Evolutionary conservation across 805 yeast species (phyloP).

Genomic region (Candida dajiaensis): DNA sequence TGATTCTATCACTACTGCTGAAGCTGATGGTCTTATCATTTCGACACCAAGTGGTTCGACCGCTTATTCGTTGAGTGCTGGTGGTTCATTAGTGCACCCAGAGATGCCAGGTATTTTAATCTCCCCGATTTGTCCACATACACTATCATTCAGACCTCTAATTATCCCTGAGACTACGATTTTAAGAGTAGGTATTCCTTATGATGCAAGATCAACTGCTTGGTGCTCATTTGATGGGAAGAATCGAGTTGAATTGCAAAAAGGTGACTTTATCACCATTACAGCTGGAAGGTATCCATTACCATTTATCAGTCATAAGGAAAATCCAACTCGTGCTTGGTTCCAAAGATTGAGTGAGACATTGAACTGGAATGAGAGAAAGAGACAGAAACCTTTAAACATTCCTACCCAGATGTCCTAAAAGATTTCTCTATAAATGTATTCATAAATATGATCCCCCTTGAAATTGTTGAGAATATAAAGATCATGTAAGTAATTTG

Average conservation of each 20-base stretch:
- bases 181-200: conserved; percentile 29
- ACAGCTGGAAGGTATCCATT: conserved; percentile 30
- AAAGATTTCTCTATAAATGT: no score
- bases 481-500: no score
- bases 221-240: conserved; percentile 34
- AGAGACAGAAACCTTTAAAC: conserved; percentile 24
- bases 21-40: conserved; percentile 61
- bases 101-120: conserved; percentile 44
- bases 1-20: conserved; percentile 50
- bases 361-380: conserved; percentile 31
- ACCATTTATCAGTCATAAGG: conserved; percentile 18
- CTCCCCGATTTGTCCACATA: conserved; percentile 49
- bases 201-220: conserved; percentile 27
- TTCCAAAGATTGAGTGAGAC: conserved; percentile 29
- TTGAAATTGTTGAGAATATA: no score
- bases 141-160: conserved; percentile 47
- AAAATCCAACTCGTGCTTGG: conserved; percentile 24
- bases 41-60: conserved; percentile 66
- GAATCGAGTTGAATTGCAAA: conserved; percentile 25
- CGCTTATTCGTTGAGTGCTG: conserved; percentile 47
- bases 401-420: not conserved
- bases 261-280: conserved; percentile 29
- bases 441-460: no score
- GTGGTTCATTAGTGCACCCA: conserved; percentile 50
- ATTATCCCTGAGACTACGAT: conserved; percentile 41